These are phyloP conservation scores for Euphorbia pulcherrima DNA, from an alignment of 345 rosid genomes.

Conservation along the genomic window DNA sequence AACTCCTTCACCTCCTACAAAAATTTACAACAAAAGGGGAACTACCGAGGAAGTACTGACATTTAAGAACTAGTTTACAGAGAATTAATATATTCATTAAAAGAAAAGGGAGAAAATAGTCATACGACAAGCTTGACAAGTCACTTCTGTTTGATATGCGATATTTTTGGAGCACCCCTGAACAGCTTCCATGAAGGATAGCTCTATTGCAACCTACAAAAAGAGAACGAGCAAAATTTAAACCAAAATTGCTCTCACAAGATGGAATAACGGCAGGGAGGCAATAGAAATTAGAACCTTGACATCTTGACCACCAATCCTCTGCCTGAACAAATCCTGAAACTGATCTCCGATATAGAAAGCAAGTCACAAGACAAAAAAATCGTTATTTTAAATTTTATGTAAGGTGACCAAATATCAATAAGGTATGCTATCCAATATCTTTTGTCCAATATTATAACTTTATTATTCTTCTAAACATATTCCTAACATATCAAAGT, in stretches of 20 bases:
- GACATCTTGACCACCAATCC: conserved; percentile 82
- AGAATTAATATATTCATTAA: neutral
- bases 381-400: conserved; percentile 4
- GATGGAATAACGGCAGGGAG: neutral
- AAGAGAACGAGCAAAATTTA: conserved; percentile 14
- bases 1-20: conserved; percentile 86
- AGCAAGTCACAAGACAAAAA: conserved; percentile 10
- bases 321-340: conserved; percentile 49
- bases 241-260: conserved; percentile 11
- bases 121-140: conserved; percentile 92
- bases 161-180: conserved; percentile 88
- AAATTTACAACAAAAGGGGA: conserved; percentile 11
- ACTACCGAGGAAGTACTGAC: neutral
- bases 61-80: neutral
- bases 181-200: conserved; percentile 99
- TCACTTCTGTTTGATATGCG: conserved; percentile 72
- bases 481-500: neutral
- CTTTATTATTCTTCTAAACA: neutral
- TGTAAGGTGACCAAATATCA: neutral
- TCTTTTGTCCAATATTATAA: neutral
- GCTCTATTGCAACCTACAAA: conserved; percentile 66
- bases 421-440: neutral
- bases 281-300: conserved; percentile 53
- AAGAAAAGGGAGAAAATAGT: neutral
- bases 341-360: conserved; percentile 43